Evolutionary conservation across 2,329 filamentous ascomycete genomes (phyloP).

Genomic region (Ophiostoma fasciatum): DNA sequence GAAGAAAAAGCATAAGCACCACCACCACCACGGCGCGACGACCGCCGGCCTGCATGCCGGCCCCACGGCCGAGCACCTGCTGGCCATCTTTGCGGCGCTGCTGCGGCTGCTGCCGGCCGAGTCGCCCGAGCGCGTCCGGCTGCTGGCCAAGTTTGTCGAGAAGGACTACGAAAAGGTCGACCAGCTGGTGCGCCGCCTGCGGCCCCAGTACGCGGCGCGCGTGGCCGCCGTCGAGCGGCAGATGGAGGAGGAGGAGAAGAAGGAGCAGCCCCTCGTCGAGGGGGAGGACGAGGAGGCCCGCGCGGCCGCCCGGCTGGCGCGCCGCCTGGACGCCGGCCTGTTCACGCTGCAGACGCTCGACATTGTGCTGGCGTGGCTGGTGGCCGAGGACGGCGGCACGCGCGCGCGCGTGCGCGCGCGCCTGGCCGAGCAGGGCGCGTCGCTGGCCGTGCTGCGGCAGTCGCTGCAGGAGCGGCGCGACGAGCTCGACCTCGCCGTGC

Average conservation of each 20-base stretch:
- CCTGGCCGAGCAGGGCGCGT: constrained; percentile 54
- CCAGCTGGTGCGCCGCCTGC: constrained; percentile 53
- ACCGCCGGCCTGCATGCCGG: constrained; percentile 34
- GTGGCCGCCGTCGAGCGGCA: constrained; percentile 47
- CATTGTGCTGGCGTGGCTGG: constrained; percentile 74
- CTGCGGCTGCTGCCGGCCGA: constrained; percentile 65
- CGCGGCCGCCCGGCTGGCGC: constrained; percentile 57
- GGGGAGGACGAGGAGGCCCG: constrained; percentile 42
- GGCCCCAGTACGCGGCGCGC: constrained; percentile 52
- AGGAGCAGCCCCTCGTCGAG: constrained; percentile 27
- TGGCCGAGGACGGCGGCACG: constrained; percentile 75
- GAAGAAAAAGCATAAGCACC: constrained; percentile 5
- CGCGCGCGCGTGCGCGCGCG: constrained; percentile 46
- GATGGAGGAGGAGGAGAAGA: constrained; percentile 39
- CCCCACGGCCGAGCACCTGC: constrained; percentile 59
- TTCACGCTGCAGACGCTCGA: constrained; percentile 75
- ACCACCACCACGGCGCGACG: not conserved
- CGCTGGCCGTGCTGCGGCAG: constrained; percentile 43
- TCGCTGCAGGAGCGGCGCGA: constrained; percentile 50
- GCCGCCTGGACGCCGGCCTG: constrained; percentile 68
- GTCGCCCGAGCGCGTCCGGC: constrained; percentile 63
- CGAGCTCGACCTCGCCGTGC: constrained; percentile 33
- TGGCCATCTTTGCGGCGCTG: constrained; percentile 73
- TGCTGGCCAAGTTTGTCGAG: constrained; percentile 88
- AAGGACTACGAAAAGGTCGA: constrained; percentile 78